A percentile compares a stretch with the other conserved stretches of the same genome.
phyloP scores from a whole-genome alignment of 345 rosid species.

The Arabis hirsuta region DNA sequence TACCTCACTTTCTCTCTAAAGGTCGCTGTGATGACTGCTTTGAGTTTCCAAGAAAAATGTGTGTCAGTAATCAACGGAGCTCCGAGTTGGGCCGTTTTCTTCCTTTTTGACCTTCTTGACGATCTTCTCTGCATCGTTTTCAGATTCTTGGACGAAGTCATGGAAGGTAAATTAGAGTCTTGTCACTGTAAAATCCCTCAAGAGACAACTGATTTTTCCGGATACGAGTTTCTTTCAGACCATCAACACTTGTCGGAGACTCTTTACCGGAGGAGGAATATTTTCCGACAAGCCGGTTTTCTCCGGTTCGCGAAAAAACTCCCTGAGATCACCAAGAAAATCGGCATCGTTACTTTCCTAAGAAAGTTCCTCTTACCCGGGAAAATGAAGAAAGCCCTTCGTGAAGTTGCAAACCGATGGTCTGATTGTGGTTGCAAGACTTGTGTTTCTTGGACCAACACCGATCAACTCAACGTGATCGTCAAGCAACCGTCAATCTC shows the following conservation, averaged over 20 bases:
- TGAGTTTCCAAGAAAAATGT: slow-evolving; percentile 43
- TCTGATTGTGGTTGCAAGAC: slow-evolving; percentile 76
- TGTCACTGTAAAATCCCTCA: slow-evolving; percentile 52
- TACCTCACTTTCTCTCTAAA: slow-evolving; percentile 11
- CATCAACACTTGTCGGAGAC: slow-evolving; percentile 56
- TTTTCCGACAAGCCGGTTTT: slow-evolving; percentile 53
- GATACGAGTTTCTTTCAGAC: slow-evolving; percentile 32
- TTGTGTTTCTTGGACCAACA: slow-evolving; percentile 62
- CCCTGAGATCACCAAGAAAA: slow-evolving; percentile 40
- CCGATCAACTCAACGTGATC: slow-evolving; percentile 57
- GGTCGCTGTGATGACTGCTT: slow-evolving; percentile 35
- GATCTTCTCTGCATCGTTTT: slow-evolving; percentile 51
- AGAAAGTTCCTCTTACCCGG: slow-evolving; percentile 22
- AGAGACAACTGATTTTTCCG: slow-evolving; percentile 20
- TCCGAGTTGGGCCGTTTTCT: slow-evolving; percentile 50
- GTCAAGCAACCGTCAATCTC: slow-evolving; percentile 50
- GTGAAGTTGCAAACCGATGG: slow-evolving; percentile 54
- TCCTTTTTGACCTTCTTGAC: slow-evolving; percentile 64
- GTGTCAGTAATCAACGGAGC: slow-evolving; percentile 35
- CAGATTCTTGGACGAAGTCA: slow-evolving; percentile 54
- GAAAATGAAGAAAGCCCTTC: not conserved
- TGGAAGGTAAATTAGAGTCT: slow-evolving; percentile 52
- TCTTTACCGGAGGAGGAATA: slow-evolving; percentile 58
- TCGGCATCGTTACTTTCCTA: slow-evolving; percentile 26
- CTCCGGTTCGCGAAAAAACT: slow-evolving; percentile 45